Evolutionary conservation across 305 asterid genomes (phyloP).

Genomic region (Fraxinus floribunda): DNA sequence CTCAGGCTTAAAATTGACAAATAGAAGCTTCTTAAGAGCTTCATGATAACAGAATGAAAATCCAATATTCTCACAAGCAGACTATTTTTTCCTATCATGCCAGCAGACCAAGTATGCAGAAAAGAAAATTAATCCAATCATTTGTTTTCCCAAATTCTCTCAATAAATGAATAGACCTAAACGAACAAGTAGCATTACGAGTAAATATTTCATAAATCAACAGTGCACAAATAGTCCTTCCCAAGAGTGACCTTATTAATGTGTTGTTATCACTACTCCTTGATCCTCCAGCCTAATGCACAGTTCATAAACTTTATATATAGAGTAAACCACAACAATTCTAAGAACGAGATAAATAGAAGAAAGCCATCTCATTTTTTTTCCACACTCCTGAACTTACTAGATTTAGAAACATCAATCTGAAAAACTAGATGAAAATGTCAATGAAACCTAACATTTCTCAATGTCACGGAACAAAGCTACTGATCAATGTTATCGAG

Average conservation of each 20-base stretch:
- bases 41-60: neutral
- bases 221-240: neutral
- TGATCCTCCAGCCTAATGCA: neutral
- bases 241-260: neutral
- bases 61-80: neutral
- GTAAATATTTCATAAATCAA: neutral
- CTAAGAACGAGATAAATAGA: neutral
- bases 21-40: slow-evolving; percentile 1
- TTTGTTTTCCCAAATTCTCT: neutral
- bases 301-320: neutral
- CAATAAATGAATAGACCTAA: slow-evolving; percentile 15
- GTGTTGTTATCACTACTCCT: neutral
- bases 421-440: neutral
- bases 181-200: neutral
- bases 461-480: neutral
- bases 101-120: neutral
- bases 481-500: neutral
- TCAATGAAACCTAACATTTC: neutral
- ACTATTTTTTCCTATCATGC: neutral
- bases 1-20: slow-evolving; percentile 4
- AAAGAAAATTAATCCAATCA: neutral
- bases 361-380: neutral
- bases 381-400: neutral
- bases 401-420: neutral
- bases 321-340: no score